phyloP scores from a whole-genome alignment of 192 early-diverging fungal genomes.

The Coemansia umbellata region DNA sequence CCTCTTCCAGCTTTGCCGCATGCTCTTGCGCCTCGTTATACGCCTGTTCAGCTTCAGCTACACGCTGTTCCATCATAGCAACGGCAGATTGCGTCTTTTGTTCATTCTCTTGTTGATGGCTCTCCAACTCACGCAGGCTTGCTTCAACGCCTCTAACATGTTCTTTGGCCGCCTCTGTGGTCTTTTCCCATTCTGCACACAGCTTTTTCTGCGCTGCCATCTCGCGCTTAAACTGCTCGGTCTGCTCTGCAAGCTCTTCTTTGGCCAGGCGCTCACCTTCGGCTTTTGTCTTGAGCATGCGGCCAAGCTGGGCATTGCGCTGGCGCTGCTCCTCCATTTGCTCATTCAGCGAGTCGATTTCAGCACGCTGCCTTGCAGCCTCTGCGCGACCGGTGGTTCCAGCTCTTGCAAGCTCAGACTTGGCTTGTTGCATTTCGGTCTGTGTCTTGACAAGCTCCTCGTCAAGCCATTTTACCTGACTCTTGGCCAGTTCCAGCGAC shows the following conservation, averaged over 20 bases:
- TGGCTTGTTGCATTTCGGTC: constrained; percentile 38
- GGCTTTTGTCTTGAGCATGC: constrained; percentile 51
- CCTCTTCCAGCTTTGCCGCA: constrained; percentile 3
- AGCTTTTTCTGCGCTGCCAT: constrained; percentile 64
- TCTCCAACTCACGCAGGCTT: constrained; percentile 49
- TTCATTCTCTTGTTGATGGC: constrained; percentile 36
- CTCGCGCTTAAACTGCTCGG: constrained; percentile 62
- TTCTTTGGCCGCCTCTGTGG: constrained; percentile 53
- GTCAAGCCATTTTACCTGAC: constrained; percentile 63
- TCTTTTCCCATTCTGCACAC: constrained; percentile 57
- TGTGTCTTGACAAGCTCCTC: constrained; percentile 57
- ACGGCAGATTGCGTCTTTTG: constrained; percentile 31
- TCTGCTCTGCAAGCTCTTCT: constrained; percentile 53
- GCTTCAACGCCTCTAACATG: constrained; percentile 55
- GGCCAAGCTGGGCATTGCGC: constrained; percentile 33
- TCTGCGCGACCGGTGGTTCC: constrained; percentile 37
- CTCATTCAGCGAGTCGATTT: constrained; percentile 53
- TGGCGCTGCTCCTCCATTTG: constrained; percentile 51
- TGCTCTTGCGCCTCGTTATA: background rate
- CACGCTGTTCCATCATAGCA: constrained; percentile 31
- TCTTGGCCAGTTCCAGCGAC: constrained; percentile 56
- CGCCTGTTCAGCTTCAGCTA: constrained; percentile 46
- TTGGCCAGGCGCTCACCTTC: constrained; percentile 54
- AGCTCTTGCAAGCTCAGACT: constrained; percentile 23
- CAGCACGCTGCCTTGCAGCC: constrained; percentile 47